Evolutionary conservation across 2,329 filamentous ascomycete species (phyloP).

Genomic region (Neocatenulostroma microsporum): DNA sequence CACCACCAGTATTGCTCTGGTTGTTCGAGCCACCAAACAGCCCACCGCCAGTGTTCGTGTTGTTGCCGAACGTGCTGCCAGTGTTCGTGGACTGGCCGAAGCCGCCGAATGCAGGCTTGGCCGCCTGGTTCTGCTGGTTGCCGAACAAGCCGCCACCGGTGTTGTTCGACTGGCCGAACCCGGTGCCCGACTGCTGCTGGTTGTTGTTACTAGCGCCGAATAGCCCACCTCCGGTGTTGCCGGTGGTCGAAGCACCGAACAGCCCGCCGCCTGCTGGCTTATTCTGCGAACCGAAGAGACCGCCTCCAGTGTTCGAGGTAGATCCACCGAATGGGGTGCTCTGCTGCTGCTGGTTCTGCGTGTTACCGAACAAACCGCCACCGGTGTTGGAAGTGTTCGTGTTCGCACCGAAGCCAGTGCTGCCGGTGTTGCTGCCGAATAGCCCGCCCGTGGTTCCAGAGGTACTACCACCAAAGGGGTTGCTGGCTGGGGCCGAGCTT

Average conservation of each 20-base stretch:
- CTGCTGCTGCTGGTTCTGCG: constrained; percentile 21
- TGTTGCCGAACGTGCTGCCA: constrained; percentile 13
- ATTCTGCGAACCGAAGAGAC: constrained; percentile 22
- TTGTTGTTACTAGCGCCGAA: constrained; percentile 31
- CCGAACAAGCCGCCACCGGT: constrained; percentile 48
- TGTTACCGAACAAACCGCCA: constrained; percentile 30
- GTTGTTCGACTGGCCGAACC: constrained; percentile 35
- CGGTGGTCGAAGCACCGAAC: constrained; percentile 27
- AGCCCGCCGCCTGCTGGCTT: constrained; percentile 28
- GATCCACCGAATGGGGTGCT: constrained; percentile 11
- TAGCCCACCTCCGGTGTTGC: constrained; percentile 34
- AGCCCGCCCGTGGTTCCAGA: constrained; percentile 26
- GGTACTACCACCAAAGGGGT: constrained; percentile 35
- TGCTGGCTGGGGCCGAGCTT: constrained; percentile 10
- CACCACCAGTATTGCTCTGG: constrained; percentile 15
- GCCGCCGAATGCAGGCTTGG: constrained; percentile 44
- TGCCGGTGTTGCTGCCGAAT: constrained; percentile 58
- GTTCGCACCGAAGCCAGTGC: constrained; percentile 11
- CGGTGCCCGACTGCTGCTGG: constrained; percentile 17
- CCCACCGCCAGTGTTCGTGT: constrained; percentile 29
- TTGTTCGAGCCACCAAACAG: constrained; percentile 12
- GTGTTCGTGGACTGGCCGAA: constrained; percentile 29
- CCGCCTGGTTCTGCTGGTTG: constrained; percentile 71
- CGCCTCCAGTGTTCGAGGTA: constrained; percentile 18
- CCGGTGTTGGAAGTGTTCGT: constrained; percentile 23